phyloP scores from a whole-genome alignment of 257 asterid genomes.

The Eucommia ulmoides region DNA sequence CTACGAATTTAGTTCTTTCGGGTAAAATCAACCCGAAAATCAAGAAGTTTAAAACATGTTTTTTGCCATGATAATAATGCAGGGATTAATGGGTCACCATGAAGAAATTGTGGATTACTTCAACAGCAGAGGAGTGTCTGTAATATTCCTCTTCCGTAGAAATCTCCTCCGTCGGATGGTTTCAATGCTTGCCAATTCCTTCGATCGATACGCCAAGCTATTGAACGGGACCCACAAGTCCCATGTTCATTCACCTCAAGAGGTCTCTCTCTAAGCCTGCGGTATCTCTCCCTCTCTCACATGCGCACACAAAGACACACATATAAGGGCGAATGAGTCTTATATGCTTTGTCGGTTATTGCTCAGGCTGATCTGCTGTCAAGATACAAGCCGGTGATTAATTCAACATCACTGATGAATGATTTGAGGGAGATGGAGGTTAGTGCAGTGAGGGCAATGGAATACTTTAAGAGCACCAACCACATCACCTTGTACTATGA shows the following conservation, averaged over 20 bases:
- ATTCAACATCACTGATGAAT: conserved; percentile 33
- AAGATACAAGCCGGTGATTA: conserved; percentile 58
- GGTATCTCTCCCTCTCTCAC: neutral
- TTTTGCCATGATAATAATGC: too few species aligned
- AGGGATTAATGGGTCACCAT: conserved; percentile 56
- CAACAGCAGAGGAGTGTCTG: conserved; percentile 42
- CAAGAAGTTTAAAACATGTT: too few species aligned
- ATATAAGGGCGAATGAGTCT: neutral
- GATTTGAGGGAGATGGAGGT: conserved; percentile 61
- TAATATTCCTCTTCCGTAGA: conserved; percentile 52
- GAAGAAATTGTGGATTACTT: conserved; percentile 47
- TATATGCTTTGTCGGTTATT: conserved; percentile 7
- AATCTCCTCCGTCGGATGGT: conserved; percentile 62
- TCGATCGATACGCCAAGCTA: conserved; percentile 53
- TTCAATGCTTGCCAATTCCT: conserved; percentile 59
- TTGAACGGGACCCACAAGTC: conserved; percentile 72
- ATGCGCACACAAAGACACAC: neutral
- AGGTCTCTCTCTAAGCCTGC: conserved; percentile 19
- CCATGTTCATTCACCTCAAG: conserved; percentile 62
- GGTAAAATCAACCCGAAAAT: too few species aligned
- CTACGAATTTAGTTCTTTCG: too few species aligned
- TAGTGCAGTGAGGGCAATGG: conserved; percentile 36
- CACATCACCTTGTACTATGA: conserved; percentile 72
- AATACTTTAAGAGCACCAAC: conserved; percentile 53
- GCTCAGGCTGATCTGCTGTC: conserved; percentile 70